These are phyloP conservation scores for Murraya koenigii DNA, from an alignment of 345 rosid species.

Conservation along the genomic window DNA sequence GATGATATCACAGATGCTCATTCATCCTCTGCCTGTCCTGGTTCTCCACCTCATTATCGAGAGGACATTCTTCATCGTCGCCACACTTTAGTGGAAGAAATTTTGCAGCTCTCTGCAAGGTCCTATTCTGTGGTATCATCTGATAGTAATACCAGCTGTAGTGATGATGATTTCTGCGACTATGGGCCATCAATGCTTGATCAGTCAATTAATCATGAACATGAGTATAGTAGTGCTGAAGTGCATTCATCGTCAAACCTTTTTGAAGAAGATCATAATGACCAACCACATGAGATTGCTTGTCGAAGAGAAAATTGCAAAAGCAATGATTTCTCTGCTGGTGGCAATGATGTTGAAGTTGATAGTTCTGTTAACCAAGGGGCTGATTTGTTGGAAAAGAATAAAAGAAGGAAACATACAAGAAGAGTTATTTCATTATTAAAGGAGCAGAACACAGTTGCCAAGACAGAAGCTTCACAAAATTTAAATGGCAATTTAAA, in stretches of 20 bases:
- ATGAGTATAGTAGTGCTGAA: constrained; percentile 19
- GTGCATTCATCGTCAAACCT: constrained; percentile 15
- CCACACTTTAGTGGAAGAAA: constrained; percentile 87
- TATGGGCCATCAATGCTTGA: constrained; percentile 38
- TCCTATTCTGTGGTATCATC: constrained; percentile 79
- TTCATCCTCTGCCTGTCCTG: constrained; percentile 43
- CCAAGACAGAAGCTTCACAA: constrained; percentile 32
- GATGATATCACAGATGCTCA: constrained; percentile 44
- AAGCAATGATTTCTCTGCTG: constrained; percentile 27
- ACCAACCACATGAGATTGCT: constrained; percentile 22
- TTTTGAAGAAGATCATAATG: constrained; percentile 22
- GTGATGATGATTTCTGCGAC: constrained; percentile 61
- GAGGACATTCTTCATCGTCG: constrained; percentile 84
- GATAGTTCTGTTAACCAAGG: constrained; percentile 39
- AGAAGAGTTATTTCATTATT: constrained; percentile 52
- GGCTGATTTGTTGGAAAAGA: constrained; percentile 46
- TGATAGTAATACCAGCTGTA: constrained; percentile 74
- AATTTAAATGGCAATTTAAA: constrained; percentile 35
- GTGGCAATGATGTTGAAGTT: constrained; percentile 37
- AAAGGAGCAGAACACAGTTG: constrained; percentile 37
- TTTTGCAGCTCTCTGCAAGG: constrained; percentile 86
- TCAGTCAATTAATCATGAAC: constrained; percentile 33
- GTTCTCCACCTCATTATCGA: constrained; percentile 88
- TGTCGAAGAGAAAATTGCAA: constrained; percentile 34
- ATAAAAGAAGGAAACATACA: constrained; percentile 49